Evolutionary conservation across 495 filamentous ascomycete species (phyloP), one percentile per base, ranked within the genome.

Genomic region (Neurospora tetrasperma): DNA sequence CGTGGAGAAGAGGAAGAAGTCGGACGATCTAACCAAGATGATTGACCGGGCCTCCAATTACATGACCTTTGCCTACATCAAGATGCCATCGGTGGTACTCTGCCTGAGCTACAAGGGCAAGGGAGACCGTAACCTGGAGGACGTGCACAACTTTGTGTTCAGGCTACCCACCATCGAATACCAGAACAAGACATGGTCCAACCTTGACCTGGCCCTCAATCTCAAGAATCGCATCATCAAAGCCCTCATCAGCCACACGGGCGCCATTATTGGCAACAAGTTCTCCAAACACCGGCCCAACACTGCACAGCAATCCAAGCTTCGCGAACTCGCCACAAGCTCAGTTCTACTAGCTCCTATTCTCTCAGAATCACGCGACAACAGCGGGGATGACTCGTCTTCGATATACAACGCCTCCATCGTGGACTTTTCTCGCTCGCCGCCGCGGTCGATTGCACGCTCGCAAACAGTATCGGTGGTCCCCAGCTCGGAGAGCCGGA

Each of bases 111-210:
- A 98, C 84, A 98, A 99, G 80, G 96, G 96, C 73, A 95, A 91
- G 80, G 94, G 93, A 59, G 92, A 97, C 71, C 93, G 94, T 76
- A 99, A 98, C 77, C 83, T 99, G 69, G 93, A 97, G 83, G 96
- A 99, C 80, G 90, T 99, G 14, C 96, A 99, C 81, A 91, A 98
- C 77, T 95, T 99, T 74, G 96, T 98, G 73, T 99, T 99, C 87
- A 90, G 94, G 23, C 89, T 99, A 78, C 96, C 96, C 8, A 91
- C 92, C 18, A 89, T 99, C 46, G 96, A 99, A 79, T 98, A 97
- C 80, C 88, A 93, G 69, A 98, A 99, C 84, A 98, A 98, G 83
- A 98, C 94, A 11, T 99, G 96, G 96, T 98, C 95, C 20, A 98
- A 98, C 80, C 89, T 98, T 9, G 96, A 99, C 74, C 88, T 99